Evolutionary conservation across 192 early-diverging fungal genomes (phyloP), one percentile per base, ranked within the genome.

Genomic region (Linnemannia schmuckeri): DNA sequence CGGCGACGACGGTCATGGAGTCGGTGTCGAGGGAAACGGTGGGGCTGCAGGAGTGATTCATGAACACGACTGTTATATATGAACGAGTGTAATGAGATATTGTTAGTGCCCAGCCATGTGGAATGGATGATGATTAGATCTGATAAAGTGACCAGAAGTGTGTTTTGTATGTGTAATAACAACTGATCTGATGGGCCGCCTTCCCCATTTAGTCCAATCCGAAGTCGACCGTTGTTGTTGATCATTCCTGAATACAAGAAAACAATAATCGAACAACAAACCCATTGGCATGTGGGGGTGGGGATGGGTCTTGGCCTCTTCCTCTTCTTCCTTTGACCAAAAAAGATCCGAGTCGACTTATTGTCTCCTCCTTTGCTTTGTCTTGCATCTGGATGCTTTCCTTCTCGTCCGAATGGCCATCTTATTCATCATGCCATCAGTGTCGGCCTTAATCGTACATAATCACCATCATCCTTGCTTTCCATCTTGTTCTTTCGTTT

Each of bases 41-140:
- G 12, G 92, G 91, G 77, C 77, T 82, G 77, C 91, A 93, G 20
- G 91, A 86, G 47, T 92, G 91, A 78, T 93, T 92, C 84, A 90
- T 85, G 77, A 90, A 92, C 7, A 92, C 72, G 22, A 91, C 84
- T 86, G 38, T 9, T 35, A 27, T 52, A n/a, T 42, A 41, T 3
- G 8, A 61, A 44, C 1, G 18, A 57, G 18, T 74, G 37, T 47
- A 52, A 22, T 18, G 18, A 22, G 18, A 52, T 20, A 18, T 52
- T 52, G 49, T 30, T 68, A 46, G 15, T 15, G 15, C 0, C 12
- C 44, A 2, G 13, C 15, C 13, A 15, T 46, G 13, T 68, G 9
- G 2, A 15, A 52, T 52, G 49, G 18, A 44, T 7, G 15, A 52
- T n/a, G 72, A 66, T 74, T n/a, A 68, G 76, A 83, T 83, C 82